Evolutionary conservation across 495 filamentous ascomycete genomes (phyloP), one percentile per base, ranked within the genome.

Genomic region (Neurospora terricola): DNA sequence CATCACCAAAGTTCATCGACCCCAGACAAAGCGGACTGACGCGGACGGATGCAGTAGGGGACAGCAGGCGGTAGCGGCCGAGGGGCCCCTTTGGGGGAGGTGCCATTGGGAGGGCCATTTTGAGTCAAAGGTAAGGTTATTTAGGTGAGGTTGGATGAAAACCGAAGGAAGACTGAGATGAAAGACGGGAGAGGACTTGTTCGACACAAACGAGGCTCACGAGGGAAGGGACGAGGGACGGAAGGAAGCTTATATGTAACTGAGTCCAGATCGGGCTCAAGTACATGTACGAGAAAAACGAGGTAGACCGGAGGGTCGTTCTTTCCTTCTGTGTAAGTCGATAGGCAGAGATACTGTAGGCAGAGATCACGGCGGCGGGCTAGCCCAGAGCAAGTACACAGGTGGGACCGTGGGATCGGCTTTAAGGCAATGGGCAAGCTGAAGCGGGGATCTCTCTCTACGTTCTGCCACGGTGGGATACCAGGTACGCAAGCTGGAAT

Each of bases 11-110:
- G 74, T 85, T 89, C 89, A 91, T 91, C 23, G 81, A 81, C 0
- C 90, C 90, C 6, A 92, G 83, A 71, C 87, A 89, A 42, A 91
- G 76, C 16, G 89, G 90, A 77, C 84, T 87, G 36, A 91, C 88
- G 66, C 84, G 80, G 21, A 91, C 83, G 1, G 83, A 82, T 5
- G 90, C 89, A 7, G 82, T 84, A 23, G 89, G 89, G 5, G 90
- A 83, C 2, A 90, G 84, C 68, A 90, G 79, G 21, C 89, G 86
- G 76, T 91, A 88, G 74, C 87, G 83, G 73, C 81, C 88, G 59
- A 91, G 82, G 23, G 81, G 82, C 62, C 80, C 83, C 77, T 86
- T 85, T 27, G 86, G 82, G 18, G 81, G 72, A 37, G 83, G 79
- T 0, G 80, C 78, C 70, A 72, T 71, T 4, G 72, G 74, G 9